These are phyloP conservation scores for Dryas integrifolia DNA, from an alignment of 331 rosid genomes.

Conservation along the genomic window DNA sequence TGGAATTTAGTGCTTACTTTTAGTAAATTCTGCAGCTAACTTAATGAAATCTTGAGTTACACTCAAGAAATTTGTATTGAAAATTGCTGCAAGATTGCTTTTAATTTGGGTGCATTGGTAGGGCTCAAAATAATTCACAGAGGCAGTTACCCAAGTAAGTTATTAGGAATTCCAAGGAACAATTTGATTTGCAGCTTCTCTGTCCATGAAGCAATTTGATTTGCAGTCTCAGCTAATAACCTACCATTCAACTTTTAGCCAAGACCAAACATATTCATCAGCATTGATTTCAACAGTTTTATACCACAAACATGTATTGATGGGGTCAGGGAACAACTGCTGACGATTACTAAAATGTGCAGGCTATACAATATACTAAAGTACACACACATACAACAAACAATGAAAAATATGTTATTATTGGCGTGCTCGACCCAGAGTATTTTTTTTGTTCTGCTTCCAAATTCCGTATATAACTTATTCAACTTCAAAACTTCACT, in stretches of 20 bases:
- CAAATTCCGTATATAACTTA: conserved; percentile 22
- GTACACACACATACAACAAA: not conserved
- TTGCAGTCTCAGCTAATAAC: not conserved
- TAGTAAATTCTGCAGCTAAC: too few species aligned
- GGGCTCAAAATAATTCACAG: not conserved
- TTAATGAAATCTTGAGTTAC: too few species aligned
- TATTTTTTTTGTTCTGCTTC: not conserved
- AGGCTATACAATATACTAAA: not conserved
- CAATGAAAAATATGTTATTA: not conserved
- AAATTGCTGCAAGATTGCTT: too few species aligned
- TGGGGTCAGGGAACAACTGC: not conserved
- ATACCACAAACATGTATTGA: not conserved
- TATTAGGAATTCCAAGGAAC: not conserved
- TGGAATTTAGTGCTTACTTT: not conserved
- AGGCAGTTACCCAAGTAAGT: not conserved
- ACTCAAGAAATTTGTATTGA: too few species aligned
- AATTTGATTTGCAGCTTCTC: not conserved
- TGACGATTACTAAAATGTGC: not conserved
- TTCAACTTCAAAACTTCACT: conserved; percentile 38
- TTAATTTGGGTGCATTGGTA: too few species aligned
- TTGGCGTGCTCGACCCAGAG: not conserved
- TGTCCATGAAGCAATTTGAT: not conserved
- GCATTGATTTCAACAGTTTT: not conserved
- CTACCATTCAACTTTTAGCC: not conserved
- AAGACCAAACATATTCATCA: not conserved